Evolutionary conservation across 108 stramenopile species (phyloP), one percentile per base, ranked within the genome.

Genomic region (Nitzschia putrida): DNA sequence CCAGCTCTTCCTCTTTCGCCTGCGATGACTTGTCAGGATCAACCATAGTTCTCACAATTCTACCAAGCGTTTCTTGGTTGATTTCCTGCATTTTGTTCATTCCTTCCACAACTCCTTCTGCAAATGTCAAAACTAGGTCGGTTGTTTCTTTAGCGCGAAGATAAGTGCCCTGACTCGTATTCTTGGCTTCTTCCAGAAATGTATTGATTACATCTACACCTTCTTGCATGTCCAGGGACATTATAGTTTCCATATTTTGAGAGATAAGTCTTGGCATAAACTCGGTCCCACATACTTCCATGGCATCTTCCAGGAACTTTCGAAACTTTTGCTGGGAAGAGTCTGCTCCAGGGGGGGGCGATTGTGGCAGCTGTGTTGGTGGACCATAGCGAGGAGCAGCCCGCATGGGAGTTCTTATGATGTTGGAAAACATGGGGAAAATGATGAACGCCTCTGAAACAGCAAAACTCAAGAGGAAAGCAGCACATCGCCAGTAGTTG

Each of bases 91-190:
- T 68, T 14, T 64, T 39, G 47, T 57, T 43, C 9, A 86, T 73
- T 64, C 88, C 57, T 37, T 82, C 70, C 14, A 85, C 88, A 57
- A 92, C 89, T 21, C 76, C 73, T 70, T 92, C 88, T 0, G 69
- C 84, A 66, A 88, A 92, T 14, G 69, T 59, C n/a, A 92, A 7
- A 22, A 89, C 80, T n/a, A 74, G 20, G 54, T 89, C 82, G 12
- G 85, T 63, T 7, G 83, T 81, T 53, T 71, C 61, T 8, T 64
- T 51, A 0, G 68, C 60, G 40, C 47, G 20, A 7, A 51, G 24
- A 39, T 42, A 58, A 18, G 34, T 13, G 10, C 49, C 64, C 42
- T 18, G 66, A 22, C 64, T 60, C 34, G 20, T 8, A 0, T n/a
- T 60, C 21, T 64, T 70, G 43, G 75, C 68, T 10, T 79, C 75